Percentiles rank a stretch among this genome's conserved stretches.
These are phyloP conservation scores for Mimosa bimucronata DNA, from an alignment of 306 rosid genomes.

Conservation along the genomic window DNA sequence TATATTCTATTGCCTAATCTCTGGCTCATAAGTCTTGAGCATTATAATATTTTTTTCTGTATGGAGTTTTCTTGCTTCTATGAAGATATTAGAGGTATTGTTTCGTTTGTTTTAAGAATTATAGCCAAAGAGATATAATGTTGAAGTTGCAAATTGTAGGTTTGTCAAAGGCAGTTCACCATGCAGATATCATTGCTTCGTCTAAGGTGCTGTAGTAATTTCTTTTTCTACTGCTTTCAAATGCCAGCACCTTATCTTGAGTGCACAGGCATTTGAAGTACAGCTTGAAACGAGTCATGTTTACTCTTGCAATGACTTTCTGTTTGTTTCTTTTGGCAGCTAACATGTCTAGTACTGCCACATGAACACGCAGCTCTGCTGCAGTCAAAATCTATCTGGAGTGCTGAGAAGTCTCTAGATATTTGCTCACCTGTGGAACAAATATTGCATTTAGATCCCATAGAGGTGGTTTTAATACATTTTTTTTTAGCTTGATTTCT, in stretches of 20 bases:
- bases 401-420: conserved; percentile 64
- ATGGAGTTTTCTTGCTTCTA: conserved; percentile 1
- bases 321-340: conserved; percentile 61
- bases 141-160: conserved; percentile 52
- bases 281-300: conserved; percentile 20
- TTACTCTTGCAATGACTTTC: conserved; percentile 16
- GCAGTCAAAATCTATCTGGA: conserved; percentile 86
- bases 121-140: conserved; percentile 27
- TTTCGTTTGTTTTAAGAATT: conserved; percentile 21
- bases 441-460: conserved; percentile 87
- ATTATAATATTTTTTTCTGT: conserved; percentile 5
- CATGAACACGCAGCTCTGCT: conserved; percentile 66
- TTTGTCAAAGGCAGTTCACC: conserved; percentile 57
- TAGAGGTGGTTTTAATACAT: conserved; percentile 61
- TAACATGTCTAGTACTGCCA: conserved; percentile 79
- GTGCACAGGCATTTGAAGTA: conserved; percentile 34
- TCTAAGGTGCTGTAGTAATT: conserved; percentile 60
- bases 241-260: conserved; percentile 26
- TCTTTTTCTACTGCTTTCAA: conserved; percentile 22
- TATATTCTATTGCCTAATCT: background rate
- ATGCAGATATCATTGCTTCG: conserved; percentile 74
- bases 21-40: conserved; percentile 21
- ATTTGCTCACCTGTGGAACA: conserved; percentile 79
- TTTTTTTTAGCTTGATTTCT: background rate
- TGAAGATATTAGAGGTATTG: conserved; percentile 11